Evolutionary conservation across 495 filamentous ascomycete genomes (phyloP).

Genomic region (Neurospora sp.): DNA sequence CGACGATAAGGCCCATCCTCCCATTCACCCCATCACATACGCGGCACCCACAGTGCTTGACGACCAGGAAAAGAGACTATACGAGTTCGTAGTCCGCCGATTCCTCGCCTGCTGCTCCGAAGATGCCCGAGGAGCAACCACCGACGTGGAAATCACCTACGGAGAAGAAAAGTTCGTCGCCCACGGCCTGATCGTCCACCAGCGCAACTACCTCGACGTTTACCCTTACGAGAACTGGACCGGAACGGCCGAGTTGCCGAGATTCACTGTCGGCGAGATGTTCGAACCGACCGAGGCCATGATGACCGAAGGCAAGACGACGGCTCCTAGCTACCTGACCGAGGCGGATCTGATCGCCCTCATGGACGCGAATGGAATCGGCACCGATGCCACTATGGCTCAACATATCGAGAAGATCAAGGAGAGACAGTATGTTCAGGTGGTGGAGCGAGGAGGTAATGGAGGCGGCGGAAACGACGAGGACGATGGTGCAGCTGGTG

Average conservation of each 20-base stretch:
- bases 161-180: slow-evolving; percentile 75
- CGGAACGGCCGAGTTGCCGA: slow-evolving; percentile 71
- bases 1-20: slow-evolving; percentile 94
- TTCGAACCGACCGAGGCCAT: slow-evolving; percentile 87
- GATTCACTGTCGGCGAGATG: slow-evolving; percentile 62
- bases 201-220: slow-evolving; percentile 88
- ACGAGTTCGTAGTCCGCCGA: slow-evolving; percentile 88
- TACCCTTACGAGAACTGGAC: slow-evolving; percentile 96
- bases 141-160: slow-evolving; percentile 75
- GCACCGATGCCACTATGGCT: slow-evolving; percentile 97
- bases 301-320: slow-evolving; percentile 80
- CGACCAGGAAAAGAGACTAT: slow-evolving; percentile 62
- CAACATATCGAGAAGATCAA: slow-evolving; percentile 96
- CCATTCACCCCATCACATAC: slow-evolving; percentile 86
- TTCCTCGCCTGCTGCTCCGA: slow-evolving; percentile 96
- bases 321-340: slow-evolving; percentile 74
- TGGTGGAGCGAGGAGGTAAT: slow-evolving; percentile 39
- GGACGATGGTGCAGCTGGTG: slow-evolving; percentile 23
- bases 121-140: slow-evolving; percentile 76
- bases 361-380: slow-evolving; percentile 98
- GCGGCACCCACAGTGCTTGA: slow-evolving; percentile 52
- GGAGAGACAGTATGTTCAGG: slow-evolving; percentile 70
- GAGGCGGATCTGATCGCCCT: slow-evolving; percentile 95
- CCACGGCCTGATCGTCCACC: slow-evolving; percentile 74
- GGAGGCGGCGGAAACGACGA: slow-evolving; percentile 19